Base-by-base conservation (phyloP, 2,329 filamentous ascomycete species). In the Beauveria medogensis region DNA sequence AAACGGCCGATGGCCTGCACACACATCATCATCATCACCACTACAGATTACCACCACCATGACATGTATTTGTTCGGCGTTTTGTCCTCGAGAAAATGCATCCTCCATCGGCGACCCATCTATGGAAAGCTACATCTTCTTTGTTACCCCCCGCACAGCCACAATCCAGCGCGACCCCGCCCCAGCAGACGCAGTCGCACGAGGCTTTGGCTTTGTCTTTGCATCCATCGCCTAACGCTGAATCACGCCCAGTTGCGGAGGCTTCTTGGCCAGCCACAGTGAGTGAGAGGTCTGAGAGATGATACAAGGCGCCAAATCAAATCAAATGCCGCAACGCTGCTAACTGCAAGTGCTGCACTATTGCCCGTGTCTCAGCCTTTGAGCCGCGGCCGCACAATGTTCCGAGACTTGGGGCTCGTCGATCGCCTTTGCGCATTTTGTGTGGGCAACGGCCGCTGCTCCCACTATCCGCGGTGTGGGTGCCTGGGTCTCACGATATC, bases 171-270 rank as follows among this genome's bases (percentile, higher is more conserved):
- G 22, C 53, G 41, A 22, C 55, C 26, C 30, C 30, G 28, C 55
- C 28, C 20, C n/a, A 40, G n/a, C 55, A 58, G 16, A 50, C 50
- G 44, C 55, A 37, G 50, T 24, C 43, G 37, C 28, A 34, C 26
- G 4, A 26, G 16, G 16, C 18, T n/a, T 9, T n/a, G 28, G 40
- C 22, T 18, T 26, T 34, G 24, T 28, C 28, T 28, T 26, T 22
- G 41, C 43, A 56, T 56, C 41, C 43, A 56, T 56, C 41, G 54
- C 54, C 54, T 34, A 16, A 41, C 55, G 55, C 55, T 58, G 44
- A 58, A 50, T 58, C 46, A 46, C 46, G 46, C 44, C 55, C 44
- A 20, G 55, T 34, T 26, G 54, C 40, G 24, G 30, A 55, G 54
- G 54, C 28, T 30, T 30, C n/a, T 18, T 12, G 3, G 30, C 30